Evolutionary conservation across 2,329 filamentous ascomycete genomes (phyloP), one percentile per base, ranked within the genome.

Genomic region (Macroventuria anomochaeta): DNA sequence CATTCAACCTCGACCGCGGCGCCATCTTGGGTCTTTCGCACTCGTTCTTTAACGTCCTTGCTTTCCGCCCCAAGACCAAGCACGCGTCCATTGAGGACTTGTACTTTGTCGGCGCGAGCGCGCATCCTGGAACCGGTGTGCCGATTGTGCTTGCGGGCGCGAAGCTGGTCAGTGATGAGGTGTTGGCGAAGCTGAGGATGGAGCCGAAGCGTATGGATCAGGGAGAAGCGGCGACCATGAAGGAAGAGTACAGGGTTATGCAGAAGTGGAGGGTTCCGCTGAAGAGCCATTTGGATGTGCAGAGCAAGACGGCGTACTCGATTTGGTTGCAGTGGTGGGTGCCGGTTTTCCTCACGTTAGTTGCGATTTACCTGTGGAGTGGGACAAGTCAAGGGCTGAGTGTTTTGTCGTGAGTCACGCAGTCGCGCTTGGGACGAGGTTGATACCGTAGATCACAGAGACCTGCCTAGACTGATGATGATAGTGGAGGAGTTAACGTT

Each of bases 91-190:
- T 87, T 15, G 60, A 75, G 11, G 76, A 78, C 2, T 71, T 86
- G 20, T 90, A 90, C 67, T 91, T 91, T 66, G 89, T 91, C 0
- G 88, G 88, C 28, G 88, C 88, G 1, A 88, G 85, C 65, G 89
- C 88, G 17, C 88, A 92, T 75, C 88, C 89, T 0, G 89, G 89
- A 1, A 91, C 88, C 0, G 88, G 88, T 0, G 88, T 91, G 17
- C 89, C 89, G 3, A 89, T 91, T 50, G 86, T 87, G 21, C 75
- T 91, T 8, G 88, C 88, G 0, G 88, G 88, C 0, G 84, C 85
- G 7, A 88, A 85, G 70, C 80, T 91, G 48, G 83, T 83, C 0
- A 77, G 75, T 7, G 81, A 81, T 62, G 80, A 85, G 69, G 76
- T 85, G 5, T 61, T 83, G 11, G 67, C 71, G 71, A 77, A 67